Conservation (phyloP, 305 asterid genomes). For the Caryopteris hybrid region DNA sequence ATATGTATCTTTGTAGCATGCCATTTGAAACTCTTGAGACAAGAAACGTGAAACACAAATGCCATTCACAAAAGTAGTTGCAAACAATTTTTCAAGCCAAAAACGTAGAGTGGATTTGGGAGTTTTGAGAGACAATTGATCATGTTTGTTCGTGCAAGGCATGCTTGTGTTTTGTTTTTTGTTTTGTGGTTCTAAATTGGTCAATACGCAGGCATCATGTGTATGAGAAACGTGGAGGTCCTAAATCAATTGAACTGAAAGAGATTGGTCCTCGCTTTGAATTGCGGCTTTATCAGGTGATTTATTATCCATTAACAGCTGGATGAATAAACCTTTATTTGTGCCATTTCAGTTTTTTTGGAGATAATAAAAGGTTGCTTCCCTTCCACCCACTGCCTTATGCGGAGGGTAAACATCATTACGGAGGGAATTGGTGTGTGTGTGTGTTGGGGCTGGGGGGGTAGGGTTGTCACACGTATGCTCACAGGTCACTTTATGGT, state of each 20-base stretch:
- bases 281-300: slow-evolving; percentile 74
- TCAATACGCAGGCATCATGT: slow-evolving; percentile 70
- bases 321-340: too few relatives aligned
- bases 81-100: background rate
- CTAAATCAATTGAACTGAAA: slow-evolving; percentile 80
- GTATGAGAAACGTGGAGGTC: slow-evolving; percentile 77
- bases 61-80: background rate
- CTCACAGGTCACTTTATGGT: too few relatives aligned
- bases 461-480: too few relatives aligned
- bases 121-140: too few relatives aligned
- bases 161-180: background rate
- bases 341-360: too few relatives aligned
- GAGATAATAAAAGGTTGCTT: too few relatives aligned
- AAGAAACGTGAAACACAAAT: background rate
- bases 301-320: background rate
- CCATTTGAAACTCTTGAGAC: background rate
- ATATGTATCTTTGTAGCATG: background rate
- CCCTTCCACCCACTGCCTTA: too few relatives aligned
- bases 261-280: slow-evolving; percentile 98
- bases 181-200: background rate
- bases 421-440: too few relatives aligned
- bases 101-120: background rate
- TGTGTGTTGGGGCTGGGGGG: too few relatives aligned
- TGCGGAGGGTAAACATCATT: too few relatives aligned
- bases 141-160: background rate